Base-by-base conservation (phyloP, 176 grass and related monocot genomes). In the Carex cristatella region DNA sequence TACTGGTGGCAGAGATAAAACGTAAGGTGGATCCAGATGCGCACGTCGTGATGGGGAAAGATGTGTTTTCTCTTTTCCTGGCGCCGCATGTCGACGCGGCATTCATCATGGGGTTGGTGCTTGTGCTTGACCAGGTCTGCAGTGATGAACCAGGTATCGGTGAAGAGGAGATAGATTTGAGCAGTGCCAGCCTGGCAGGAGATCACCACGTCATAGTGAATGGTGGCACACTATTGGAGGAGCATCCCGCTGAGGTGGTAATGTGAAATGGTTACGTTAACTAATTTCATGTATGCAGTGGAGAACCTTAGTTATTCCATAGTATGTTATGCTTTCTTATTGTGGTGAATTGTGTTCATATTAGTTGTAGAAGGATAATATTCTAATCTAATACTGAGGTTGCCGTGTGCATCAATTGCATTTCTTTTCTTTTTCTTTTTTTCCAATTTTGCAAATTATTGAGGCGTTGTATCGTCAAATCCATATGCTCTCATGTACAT, bases 1-100 rank as follows among this genome's bases (percentile, higher is more conserved):
- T 46, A 40, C 80, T 91, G 79, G 89, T 92, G 66, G 91, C 96
- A 2, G 91, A 92, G 88, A 92, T 99, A 2, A 64, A 88, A 83
- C 60, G 96, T 42, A 99, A 99, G 88, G 96, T 99, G 65, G 93
- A 95, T 85, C 86, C 89, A n/a, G 88, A 66, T 65, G 83, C 91
- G 42, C 89, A 95, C 48, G 88, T 99, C 4, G 33, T 99, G 54
- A 60, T 99, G 54, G 93, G 90, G 1, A 89, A 89, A 6, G 93
- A 99, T 76, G 96, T 94, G 19, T 99, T 95, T 85, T 91, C 91
- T 81, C 91, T 99, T 7, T 90, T 91, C 83, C 82, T 99, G 51
- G 60, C 69, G 1, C 90, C 93, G 0, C 88, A 89, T 2, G 93
- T 92, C 76, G 96, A 99, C 56, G 89, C 93, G 0, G 96, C 93